A percentile compares a stretch with the other conserved stretches of the same genome.
Evolutionary conservation across 805 yeast genomes (phyloP).

Genomic region (Kluyveromyces nonfermentans): DNA sequence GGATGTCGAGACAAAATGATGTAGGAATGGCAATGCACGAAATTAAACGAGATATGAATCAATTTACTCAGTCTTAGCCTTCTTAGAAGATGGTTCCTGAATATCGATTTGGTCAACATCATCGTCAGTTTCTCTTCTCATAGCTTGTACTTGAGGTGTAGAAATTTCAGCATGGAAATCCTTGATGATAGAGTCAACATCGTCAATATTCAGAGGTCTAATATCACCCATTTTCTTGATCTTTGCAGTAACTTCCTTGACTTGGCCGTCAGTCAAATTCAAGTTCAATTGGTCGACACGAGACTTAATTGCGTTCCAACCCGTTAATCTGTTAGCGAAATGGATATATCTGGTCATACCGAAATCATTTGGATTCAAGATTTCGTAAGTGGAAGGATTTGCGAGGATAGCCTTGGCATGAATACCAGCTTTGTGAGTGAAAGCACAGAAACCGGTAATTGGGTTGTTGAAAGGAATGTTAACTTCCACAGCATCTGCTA

Average conservation of each 20-base stretch:
- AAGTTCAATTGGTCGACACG: slow-evolving; percentile 96
- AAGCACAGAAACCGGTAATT: slow-evolving; percentile 98
- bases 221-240: slow-evolving; percentile 93
- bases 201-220: slow-evolving; percentile 89
- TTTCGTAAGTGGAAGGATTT: slow-evolving; percentile 98
- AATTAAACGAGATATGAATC: neutral
- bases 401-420: slow-evolving; percentile 98
- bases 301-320: slow-evolving; percentile 98
- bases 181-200: slow-evolving; percentile 92
- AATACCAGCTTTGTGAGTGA: slow-evolving; percentile 98
- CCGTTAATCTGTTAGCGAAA: slow-evolving; percentile 95
- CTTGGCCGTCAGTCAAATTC: slow-evolving; percentile 80
- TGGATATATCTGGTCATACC: slow-evolving; percentile 95
- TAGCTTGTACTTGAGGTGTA: slow-evolving; percentile 39
- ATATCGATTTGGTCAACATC: slow-evolving; percentile 15
- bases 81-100: slow-evolving; percentile 27
- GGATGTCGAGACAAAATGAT: slow-evolving; percentile 32
- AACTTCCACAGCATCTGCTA: slow-evolving; percentile 95
- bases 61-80: slow-evolving; percentile 15
- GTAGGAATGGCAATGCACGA: slow-evolving; percentile 6
- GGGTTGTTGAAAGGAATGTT: slow-evolving; percentile 98
- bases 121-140: slow-evolving; percentile 14
- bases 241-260: slow-evolving; percentile 89
- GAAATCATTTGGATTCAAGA: slow-evolving; percentile 87
- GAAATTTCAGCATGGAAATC: slow-evolving; percentile 76